A percentile compares a stretch with the other conserved stretches of the same genome.
These are phyloP conservation scores for Diaporthe nobilis DNA, from an alignment of 2,329 filamentous ascomycete species.

Conservation along the genomic window DNA sequence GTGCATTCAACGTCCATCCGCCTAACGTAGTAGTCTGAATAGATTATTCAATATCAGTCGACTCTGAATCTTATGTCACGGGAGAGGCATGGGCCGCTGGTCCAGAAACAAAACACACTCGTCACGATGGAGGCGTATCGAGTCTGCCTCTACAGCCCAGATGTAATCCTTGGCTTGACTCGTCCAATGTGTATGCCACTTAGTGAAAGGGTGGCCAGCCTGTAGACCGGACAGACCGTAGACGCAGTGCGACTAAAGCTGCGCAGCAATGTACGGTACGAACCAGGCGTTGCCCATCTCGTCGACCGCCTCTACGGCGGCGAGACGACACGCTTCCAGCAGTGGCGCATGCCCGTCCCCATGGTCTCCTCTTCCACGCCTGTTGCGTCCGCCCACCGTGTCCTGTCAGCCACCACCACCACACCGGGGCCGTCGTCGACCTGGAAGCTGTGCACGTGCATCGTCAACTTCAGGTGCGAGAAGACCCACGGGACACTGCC, in stretches of 20 bases:
- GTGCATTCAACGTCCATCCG: neutral
- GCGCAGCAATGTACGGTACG: neutral
- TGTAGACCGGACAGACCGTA: neutral
- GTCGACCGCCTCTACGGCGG: too few species aligned
- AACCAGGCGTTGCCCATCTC: neutral
- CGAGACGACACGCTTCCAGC: conserved; percentile 61
- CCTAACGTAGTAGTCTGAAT: neutral
- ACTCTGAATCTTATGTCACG: too few species aligned
- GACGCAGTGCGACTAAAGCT: neutral
- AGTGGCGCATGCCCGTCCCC: conserved; percentile 72
- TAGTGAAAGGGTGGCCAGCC: neutral
- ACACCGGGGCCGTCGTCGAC: conserved; percentile 46
- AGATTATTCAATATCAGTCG: too few species aligned
- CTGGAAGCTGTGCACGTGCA: conserved; percentile 69
- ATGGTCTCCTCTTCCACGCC: conserved; percentile 66
- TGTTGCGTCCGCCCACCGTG: conserved; percentile 56
- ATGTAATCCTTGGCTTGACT: neutral
- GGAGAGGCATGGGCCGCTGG: too few species aligned
- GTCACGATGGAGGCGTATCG: neutral
- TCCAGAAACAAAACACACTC: too few species aligned
- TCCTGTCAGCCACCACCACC: conserved; percentile 19
- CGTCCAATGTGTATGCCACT: neutral
- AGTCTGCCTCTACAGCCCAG: neutral
- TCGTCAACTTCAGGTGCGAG: conserved; percentile 69
- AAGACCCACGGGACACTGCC: conserved; percentile 70